phyloP scores from a whole-genome alignment of 139 green algal genomes.

The Micromonas commoda region DNA sequence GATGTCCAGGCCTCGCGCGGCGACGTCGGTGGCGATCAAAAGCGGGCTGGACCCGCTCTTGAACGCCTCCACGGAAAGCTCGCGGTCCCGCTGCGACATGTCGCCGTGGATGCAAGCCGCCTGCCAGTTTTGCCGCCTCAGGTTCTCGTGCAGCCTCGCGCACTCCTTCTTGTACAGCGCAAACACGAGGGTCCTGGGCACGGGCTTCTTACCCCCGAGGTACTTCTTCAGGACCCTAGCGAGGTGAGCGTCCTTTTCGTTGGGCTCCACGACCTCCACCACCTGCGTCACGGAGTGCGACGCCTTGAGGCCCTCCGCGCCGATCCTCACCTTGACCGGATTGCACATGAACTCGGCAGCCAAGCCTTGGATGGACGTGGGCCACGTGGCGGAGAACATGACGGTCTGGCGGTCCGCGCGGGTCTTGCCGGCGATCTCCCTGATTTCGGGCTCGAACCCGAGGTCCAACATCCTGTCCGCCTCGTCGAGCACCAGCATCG shows the following conservation, averaged over 20 bases:
- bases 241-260: conserved; percentile 45
- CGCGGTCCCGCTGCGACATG: conserved; percentile 75
- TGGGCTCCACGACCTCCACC: conserved; percentile 69
- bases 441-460: conserved; percentile 84
- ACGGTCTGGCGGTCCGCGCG: conserved; percentile 72
- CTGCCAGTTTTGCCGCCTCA: conserved; percentile 40
- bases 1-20: conserved; percentile 34
- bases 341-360: conserved; percentile 76
- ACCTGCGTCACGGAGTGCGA: conserved; percentile 76
- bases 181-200: conserved; percentile 76
- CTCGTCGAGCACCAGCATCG: conserved; percentile 85
- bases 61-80: conserved; percentile 50
- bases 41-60: conserved; percentile 72
- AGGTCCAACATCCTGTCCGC: conserved; percentile 91
- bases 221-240: conserved; percentile 20
- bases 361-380: conserved; percentile 74
- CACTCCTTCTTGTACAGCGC: conserved; percentile 98
- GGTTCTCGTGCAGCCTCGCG: conserved; percentile 62
- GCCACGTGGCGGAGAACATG: conserved; percentile 96
- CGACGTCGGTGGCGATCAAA: conserved; percentile 88
- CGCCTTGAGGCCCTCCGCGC: conserved; percentile 66
- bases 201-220: conserved; percentile 48
- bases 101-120: conserved; percentile 75
- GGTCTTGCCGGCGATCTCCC: conserved; percentile 52
- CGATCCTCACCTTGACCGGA: conserved; percentile 67